Base-by-base conservation (phyloP, 306 rosid species). In the Trichosanthes cucumerina region DNA sequence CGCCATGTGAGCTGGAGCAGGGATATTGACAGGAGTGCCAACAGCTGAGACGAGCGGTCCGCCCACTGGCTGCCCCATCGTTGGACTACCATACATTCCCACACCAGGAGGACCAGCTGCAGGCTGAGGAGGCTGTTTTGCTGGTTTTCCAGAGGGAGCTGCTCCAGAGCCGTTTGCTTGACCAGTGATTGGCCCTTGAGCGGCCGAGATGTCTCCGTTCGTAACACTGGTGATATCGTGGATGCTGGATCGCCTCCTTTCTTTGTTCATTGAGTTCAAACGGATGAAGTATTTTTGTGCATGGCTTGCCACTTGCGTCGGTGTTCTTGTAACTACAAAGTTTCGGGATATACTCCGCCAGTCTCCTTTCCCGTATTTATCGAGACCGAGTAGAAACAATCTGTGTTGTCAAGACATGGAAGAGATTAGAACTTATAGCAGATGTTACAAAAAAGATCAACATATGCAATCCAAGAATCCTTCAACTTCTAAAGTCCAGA, bases 331-430 rank as follows among this genome's bases (percentile, higher is more conserved):
- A 64, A 94, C 97, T 41, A 94, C 98, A 81, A 88, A 94, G 86
- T 94, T 92, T 49, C 98, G 88, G 4, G 98, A 94, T 87, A 94
- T 94, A 47, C 98, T 94, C 79, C 97, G 91, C 98, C 98, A 94
- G 78, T 94, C 98, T 10, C 98, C 98, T 89, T 94, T 94, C 33
- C 98, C 98, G 65, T 92, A 94, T 79, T 94, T 94, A 19, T 92
- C 96, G 87, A 94, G 86, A 38, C 98, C 98, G 78, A 90, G 96
- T 71, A 94, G 96, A 87, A 94, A 94, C 81, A 90, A 86, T 89
- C 99, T 95, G 89, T 56, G 34, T 75, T 12, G 41, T 43, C 70
- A 44, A 54, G 36, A 66, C 15, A 56, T 75, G 71, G 7, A 54
- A 36, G 23, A 77, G 34, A 12, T 75, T 26, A 73, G 36, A 65